Conservation (phyloP, 2,329 filamentous ascomycete genomes). For the Hymenoscyphus salicellus region DNA sequence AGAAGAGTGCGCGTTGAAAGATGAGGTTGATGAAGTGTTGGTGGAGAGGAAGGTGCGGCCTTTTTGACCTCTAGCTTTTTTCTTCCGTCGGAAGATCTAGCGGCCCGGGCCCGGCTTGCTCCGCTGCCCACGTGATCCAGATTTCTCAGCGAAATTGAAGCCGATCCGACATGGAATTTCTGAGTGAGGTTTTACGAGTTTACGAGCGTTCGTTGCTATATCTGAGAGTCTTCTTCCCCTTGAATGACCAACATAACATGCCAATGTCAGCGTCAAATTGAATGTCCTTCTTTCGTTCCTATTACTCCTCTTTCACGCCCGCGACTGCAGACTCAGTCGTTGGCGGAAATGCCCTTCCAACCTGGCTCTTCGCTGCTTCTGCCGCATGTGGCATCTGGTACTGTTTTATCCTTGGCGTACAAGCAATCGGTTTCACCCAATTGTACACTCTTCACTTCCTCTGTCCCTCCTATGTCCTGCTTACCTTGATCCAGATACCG, state of each 20-base stretch:
- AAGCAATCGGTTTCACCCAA: conserved; percentile 54
- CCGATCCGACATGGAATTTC: too few species aligned
- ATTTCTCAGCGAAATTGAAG: too few species aligned
- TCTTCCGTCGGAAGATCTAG: background rate
- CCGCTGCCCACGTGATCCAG: conserved; percentile 5
- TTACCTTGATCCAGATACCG: conserved; percentile 44
- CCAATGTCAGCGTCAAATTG: background rate
- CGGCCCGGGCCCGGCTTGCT: background rate
- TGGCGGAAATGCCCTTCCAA: conserved; percentile 23
- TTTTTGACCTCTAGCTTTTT: background rate
- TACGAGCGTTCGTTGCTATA: too few species aligned
- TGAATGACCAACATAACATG: background rate
- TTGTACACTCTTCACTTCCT: conserved; percentile 42
- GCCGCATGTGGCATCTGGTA: conserved; percentile 53
- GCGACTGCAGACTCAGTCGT: background rate
- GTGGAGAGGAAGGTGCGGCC: background rate
- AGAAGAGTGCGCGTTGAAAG: background rate
- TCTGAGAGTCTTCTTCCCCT: background rate
- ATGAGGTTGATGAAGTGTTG: background rate
- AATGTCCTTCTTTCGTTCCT: conserved; percentile 9
- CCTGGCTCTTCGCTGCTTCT: conserved; percentile 39
- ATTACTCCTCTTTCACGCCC: conserved; percentile 9
- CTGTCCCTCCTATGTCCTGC: conserved; percentile 3
- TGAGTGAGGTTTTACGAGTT: too few species aligned
- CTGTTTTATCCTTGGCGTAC: conserved; percentile 50